phyloP scores from a whole-genome alignment of 1,284 basidiomycete species.

The Flammula alnicola region DNA sequence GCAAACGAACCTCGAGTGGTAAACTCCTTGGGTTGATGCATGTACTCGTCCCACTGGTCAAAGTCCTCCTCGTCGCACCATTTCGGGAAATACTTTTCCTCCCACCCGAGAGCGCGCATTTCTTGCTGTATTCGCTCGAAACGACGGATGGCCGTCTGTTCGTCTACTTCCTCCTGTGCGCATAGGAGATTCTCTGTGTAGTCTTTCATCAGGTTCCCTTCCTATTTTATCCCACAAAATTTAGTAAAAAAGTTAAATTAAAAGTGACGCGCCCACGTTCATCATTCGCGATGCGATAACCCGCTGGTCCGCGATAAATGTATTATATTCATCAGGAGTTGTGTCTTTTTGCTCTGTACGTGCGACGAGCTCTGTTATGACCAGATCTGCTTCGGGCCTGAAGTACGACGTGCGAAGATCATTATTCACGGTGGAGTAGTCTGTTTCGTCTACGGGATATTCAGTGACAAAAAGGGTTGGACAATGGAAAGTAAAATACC shows the following conservation, averaged over 20 bases:
- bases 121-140: conserved; percentile 2
- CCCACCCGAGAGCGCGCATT: conserved; percentile 12
- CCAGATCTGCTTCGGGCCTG: conserved; percentile 10
- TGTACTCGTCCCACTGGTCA: conserved; percentile 5
- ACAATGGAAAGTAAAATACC: not conserved
- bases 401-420: conserved; percentile 7
- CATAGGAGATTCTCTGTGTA: not conserved
- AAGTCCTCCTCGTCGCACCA: not conserved
- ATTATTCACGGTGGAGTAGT: conserved; percentile 1
- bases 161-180: not conserved
- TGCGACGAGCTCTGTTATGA: not conserved
- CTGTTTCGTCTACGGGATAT: not conserved
- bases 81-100: conserved; percentile 5
- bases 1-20: conserved; percentile 4
- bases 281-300: conserved; percentile 13
- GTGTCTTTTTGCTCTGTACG: not conserved
- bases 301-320: conserved; percentile 8
- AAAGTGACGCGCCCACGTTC: conserved; percentile 1
- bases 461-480: too few relatives aligned
- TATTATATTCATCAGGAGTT: not conserved
- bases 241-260: not conserved
- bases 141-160: not conserved
- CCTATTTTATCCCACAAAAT: conserved; percentile 3
- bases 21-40: conserved; percentile 9
- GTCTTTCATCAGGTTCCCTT: not conserved